These are phyloP conservation scores for Hypoxylon sp. DNA, from an alignment of 2,329 filamentous ascomycete species.

Conservation along the genomic window DNA sequence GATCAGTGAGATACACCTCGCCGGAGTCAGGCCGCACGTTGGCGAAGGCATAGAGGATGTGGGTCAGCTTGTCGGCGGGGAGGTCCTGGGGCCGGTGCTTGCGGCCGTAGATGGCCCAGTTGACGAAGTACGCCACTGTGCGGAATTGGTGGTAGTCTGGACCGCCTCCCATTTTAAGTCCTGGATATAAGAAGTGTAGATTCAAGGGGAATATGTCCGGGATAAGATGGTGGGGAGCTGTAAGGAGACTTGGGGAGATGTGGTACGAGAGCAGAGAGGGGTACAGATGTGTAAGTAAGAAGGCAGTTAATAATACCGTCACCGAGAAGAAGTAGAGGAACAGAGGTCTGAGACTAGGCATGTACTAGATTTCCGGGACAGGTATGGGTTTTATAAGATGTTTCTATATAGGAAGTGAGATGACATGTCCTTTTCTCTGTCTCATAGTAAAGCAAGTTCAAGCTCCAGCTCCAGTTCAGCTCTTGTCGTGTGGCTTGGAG, in stretches of 20 bases:
- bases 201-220: slow-evolving; percentile 21
- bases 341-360: slow-evolving; percentile 32
- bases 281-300: slow-evolving; percentile 44
- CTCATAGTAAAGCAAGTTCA: slow-evolving; percentile 1
- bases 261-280: slow-evolving; percentile 33
- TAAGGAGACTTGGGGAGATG: slow-evolving; percentile 18
- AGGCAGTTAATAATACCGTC: slow-evolving; percentile 41
- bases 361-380: slow-evolving; percentile 7
- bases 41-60: slow-evolving; percentile 92
- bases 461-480: slow-evolving; percentile 13
- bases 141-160: slow-evolving; percentile 63
- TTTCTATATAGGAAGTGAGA: slow-evolving; percentile 1
- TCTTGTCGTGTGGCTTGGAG: slow-evolving; percentile 25
- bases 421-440: slow-evolving; percentile 17
- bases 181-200: neutral
- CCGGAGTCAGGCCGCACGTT: slow-evolving; percentile 85
- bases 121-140: slow-evolving; percentile 80
- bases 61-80: slow-evolving; percentile 84
- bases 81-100: slow-evolving; percentile 90
- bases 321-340: slow-evolving; percentile 42
- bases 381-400: slow-evolving; percentile 24
- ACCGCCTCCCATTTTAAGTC: slow-evolving; percentile 61
- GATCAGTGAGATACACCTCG: slow-evolving; percentile 80
- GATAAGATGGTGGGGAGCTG: slow-evolving; percentile 20
- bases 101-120: slow-evolving; percentile 90